phyloP scores from a whole-genome alignment of 192 early-diverging fungal genomes.

The Gryganskiella cystojenkinii region DNA sequence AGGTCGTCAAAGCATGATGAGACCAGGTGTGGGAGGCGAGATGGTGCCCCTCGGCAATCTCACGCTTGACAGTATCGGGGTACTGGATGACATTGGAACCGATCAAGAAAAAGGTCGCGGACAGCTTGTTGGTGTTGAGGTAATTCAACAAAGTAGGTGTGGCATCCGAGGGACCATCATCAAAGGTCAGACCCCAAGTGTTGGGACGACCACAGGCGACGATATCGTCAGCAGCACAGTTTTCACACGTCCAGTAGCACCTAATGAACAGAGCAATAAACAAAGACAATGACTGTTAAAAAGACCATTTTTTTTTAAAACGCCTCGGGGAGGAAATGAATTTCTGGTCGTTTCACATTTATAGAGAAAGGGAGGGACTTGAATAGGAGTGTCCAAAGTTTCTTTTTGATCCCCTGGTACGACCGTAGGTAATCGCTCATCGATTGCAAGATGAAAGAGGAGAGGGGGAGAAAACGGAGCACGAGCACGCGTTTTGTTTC shows the following conservation, averaged over 20 bases:
- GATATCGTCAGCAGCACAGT: constrained; percentile 50
- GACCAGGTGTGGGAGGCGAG: constrained; percentile 71
- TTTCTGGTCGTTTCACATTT: too few species aligned
- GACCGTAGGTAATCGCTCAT: too few species aligned
- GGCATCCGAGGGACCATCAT: constrained; percentile 57
- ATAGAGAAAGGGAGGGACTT: too few species aligned
- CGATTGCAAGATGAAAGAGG: not conserved
- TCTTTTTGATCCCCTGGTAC: too few species aligned
- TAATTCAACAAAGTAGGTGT: constrained; percentile 49
- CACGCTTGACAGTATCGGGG: constrained; percentile 47
- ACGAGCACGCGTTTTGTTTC: not conserved
- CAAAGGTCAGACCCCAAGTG: constrained; percentile 57
- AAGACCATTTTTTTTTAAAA: too few species aligned
- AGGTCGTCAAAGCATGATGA: constrained; percentile 60
- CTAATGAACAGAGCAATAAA: not conserved
- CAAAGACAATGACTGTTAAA: too few species aligned
- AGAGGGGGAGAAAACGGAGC: not conserved
- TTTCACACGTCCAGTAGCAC: constrained; percentile 54
- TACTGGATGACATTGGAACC: constrained; percentile 52
- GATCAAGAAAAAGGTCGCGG: constrained; percentile 60
- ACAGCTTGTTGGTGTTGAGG: constrained; percentile 44
- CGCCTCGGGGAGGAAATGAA: too few species aligned
- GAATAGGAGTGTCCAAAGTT: too few species aligned
- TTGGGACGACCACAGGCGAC: constrained; percentile 48
- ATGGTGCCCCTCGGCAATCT: constrained; percentile 55